These are phyloP conservation scores for Tricholoma terreum DNA, from an alignment of 768 basidiomycete genomes.

Conservation along the genomic window DNA sequence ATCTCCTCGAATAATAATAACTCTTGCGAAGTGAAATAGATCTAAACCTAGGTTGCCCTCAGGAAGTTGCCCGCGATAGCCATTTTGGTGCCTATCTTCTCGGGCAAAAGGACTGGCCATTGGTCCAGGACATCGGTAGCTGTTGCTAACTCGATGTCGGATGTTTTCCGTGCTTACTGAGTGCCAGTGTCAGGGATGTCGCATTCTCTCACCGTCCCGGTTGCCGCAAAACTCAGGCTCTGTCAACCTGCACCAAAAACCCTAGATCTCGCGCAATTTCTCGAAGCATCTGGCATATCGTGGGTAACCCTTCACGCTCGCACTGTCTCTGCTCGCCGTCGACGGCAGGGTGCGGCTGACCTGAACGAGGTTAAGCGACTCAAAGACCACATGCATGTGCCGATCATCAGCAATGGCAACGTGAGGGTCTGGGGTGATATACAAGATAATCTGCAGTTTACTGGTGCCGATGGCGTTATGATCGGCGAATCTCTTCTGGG, in stretches of 20 bases:
- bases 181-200: constrained; percentile 61
- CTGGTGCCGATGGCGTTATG: constrained; percentile 75
- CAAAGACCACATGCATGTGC: constrained; percentile 48
- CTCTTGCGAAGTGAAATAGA: constrained; percentile 40
- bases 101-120: constrained; percentile 67
- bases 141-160: not conserved
- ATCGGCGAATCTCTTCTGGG: constrained; percentile 74
- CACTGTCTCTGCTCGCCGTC: constrained; percentile 63
- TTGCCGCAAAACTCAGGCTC: constrained; percentile 61
- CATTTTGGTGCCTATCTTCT: constrained; percentile 79
- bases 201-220: constrained; percentile 58
- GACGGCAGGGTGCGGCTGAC: constrained; percentile 72
- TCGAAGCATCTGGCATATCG: constrained; percentile 65
- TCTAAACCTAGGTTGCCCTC: constrained; percentile 80
- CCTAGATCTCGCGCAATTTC: constrained; percentile 48
- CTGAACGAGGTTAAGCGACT: constrained; percentile 56
- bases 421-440: constrained; percentile 62
- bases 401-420: constrained; percentile 78
- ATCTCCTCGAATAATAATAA: not conserved
- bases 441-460: constrained; percentile 46
- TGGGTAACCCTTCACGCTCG: constrained; percentile 77
- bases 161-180: not conserved
- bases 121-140: constrained; percentile 63
- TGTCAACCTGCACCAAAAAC: constrained; percentile 56
- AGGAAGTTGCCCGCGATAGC: constrained; percentile 59